Base-by-base conservation (phyloP, 352 stramenopile species). In the Phytophthora pini region DNA sequence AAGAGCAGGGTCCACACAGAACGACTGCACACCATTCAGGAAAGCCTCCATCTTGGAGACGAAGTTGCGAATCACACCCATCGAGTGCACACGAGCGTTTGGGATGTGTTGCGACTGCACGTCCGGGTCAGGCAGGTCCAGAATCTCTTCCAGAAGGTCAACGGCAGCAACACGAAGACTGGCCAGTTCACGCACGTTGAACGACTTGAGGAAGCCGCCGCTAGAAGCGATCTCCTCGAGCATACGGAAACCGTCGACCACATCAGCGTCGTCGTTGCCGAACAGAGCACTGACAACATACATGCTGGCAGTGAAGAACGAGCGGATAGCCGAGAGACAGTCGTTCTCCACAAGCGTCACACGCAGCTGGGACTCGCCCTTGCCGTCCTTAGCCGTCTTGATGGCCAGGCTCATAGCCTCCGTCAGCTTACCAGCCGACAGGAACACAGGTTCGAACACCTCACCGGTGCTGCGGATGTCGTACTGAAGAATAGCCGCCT, bases 11-110 rank as follows among this genome's bases (percentile, higher is more conserved):
- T 91, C 85, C 27, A 81, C 58, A 49, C 82, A 93, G 60, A 95
- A 95, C 20, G 63, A 63, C 49, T 89, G 84, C 2, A 95, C 64
- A 3, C 64, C 68, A 38, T 78, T 89, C 20, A 95, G 51, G 52
- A 95, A 88, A 1, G 68, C 67, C 36, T 95, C 87, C 85, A 92
- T 95, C 75, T 95, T 94, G 40, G 60, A 77, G n/a, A 95, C 87
- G 79, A 95, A 95, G 79, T 94, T 95, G 52, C 87, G 87, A 27
- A 92, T 91, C 36, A 94, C 81, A 52, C 87, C 87, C 59, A 95
- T 86, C 20, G 86, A 87, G 62, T 95, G 87, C 12, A 94, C 81
- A 38, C 71, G 76, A 1, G 79, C 75, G 12, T 80, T 78, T 6
- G 74, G 78, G 32, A 93, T 79, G 51, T 93, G 83, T 63, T 88